Base-by-base conservation (phyloP, 129 eudicot species). In the Flaveria linearis region DNA sequence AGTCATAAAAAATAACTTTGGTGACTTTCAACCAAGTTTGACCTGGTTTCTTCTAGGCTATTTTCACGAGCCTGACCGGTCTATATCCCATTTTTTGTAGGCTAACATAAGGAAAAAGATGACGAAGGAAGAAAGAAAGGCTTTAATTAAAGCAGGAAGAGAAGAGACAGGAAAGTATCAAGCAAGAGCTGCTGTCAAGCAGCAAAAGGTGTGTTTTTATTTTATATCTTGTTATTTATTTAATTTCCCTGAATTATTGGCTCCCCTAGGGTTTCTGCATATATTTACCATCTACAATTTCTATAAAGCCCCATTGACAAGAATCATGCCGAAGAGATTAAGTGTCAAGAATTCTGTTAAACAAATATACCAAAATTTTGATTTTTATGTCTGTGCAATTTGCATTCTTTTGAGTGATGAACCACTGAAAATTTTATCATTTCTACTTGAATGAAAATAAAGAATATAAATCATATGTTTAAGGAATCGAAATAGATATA, bases 121-220 rank as follows among this genome's bases (percentile, higher is more conserved):
- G 64, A 94, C 85, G 50, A 94, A 94, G 86, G 97, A 88, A 55
- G 90, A 94, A 83, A 91, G 86, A 72, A 64, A 81, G 82, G 97
- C 93, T 43, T 60, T 87, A 67, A 67, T 91, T 2, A 87, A 82
- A 83, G 98, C 89, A 56, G 90, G 93, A 47, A 85, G 98, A 75
- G 98, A 94, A 75, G 98, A 89, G 3, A 85, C 83, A 58, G 93
- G 77, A 69, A 86, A 86, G 80, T 94, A 91, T 85, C 82, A 80
- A 72, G 28, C 98, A 63, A 76, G 78, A 16, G 83, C 96, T 76
- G 92, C 97, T 74, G 53, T 71, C 12, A 94, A 94, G 73, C 83
- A 91, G 90, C 84, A 94, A 53, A 94, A 94, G 98, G 98, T 94
- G 18, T 4, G 75, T 60, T 58, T 62, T 16, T 9, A 22, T 74